Base-by-base conservation (phyloP, 257 asterid genomes). In the Salvia rosmarinus region DNA sequence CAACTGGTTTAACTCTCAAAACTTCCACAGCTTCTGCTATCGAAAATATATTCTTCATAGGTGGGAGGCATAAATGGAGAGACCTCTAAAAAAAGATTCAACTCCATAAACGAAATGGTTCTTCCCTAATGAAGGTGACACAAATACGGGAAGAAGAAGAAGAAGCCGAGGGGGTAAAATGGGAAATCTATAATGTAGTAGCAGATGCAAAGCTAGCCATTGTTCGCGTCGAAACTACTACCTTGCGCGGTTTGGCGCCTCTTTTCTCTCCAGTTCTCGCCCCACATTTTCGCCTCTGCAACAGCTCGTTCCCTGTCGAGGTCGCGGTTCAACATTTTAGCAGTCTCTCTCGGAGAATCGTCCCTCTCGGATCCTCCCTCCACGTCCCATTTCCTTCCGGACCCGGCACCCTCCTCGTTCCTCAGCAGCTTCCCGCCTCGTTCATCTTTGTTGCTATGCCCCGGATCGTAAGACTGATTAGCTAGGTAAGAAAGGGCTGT, bases 221-320 rank as follows among this genome's bases (percentile, higher is more conserved):
- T 88, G 65, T 73, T 84, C 54, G 78, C 90, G 54, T 87, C 96
- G 64, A 85, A 87, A 80, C 85, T 85, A 80, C 85, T 84, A 50
- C 91, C 90, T 57, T 78, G 84, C 28, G 82, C 90, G 72, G 71
- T 86, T 71, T 93, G 96, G 16, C 91, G 82, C 58, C 95, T 83
- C 68, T 94, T 88, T 50, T 93, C 95, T 25, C 97, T 80, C 96
- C 90, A 89, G 73, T 94, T 94, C 39, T 94, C 98, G 3, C 99
- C 99, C 99, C 99, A 95, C 99, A 91, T 88, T 78, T 95, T 95
- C 11, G 98, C 99, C 78, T 95, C 99, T 0, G 99, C 98, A 16
- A 91, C 98, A 2, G 99, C 99, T 6, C 99, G 83, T 81, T 91
- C 99, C 72, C 98, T 80, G 44, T 90, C 97, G 67, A 85, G 67